Percentiles rank a stretch among this genome's conserved stretches.
These are phyloP conservation scores for Wallacemonas sp. DNA, from an alignment of 208 protist species.

Conservation along the genomic window DNA sequence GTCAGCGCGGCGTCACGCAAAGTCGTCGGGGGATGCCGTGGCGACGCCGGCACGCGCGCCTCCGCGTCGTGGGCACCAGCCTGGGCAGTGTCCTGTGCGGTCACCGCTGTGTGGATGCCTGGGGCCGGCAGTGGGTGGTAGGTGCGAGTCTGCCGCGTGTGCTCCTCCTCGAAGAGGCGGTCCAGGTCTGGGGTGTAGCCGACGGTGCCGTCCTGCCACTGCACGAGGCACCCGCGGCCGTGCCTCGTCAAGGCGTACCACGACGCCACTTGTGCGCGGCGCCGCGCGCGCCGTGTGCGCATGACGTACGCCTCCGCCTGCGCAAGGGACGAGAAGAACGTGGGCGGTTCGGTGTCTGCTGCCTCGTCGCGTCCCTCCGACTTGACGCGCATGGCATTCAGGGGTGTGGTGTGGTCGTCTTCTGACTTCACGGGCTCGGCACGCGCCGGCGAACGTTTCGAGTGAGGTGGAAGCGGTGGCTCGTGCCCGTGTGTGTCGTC, in stretches of 20 bases:
- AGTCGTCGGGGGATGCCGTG: conserved; percentile 12
- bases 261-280: not conserved
- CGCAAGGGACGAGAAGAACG: too few relatives aligned
- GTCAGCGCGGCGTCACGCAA: conserved; percentile 36
- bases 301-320: not conserved
- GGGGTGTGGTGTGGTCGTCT: too few relatives aligned
- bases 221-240: conserved; percentile 39
- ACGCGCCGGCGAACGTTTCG: too few relatives aligned
- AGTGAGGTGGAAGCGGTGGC: too few relatives aligned
- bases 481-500: too few relatives aligned
- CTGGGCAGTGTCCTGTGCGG: not conserved
- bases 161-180: conserved; percentile 58
- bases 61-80: not conserved
- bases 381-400: too few relatives aligned
- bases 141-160: conserved; percentile 32
- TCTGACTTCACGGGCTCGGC: not conserved
- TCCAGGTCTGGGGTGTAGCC: conserved; percentile 64
- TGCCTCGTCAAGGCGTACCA: not conserved
- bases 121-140: conserved; percentile 30
- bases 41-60: not conserved
- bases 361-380: too few relatives aligned
- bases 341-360: too few relatives aligned
- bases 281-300: not conserved
- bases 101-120: not conserved
- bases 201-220: conserved; percentile 57